These are phyloP conservation scores for Cryphonectria radicalis DNA, from an alignment of 2,329 filamentous ascomycete species.

Conservation along the genomic window DNA sequence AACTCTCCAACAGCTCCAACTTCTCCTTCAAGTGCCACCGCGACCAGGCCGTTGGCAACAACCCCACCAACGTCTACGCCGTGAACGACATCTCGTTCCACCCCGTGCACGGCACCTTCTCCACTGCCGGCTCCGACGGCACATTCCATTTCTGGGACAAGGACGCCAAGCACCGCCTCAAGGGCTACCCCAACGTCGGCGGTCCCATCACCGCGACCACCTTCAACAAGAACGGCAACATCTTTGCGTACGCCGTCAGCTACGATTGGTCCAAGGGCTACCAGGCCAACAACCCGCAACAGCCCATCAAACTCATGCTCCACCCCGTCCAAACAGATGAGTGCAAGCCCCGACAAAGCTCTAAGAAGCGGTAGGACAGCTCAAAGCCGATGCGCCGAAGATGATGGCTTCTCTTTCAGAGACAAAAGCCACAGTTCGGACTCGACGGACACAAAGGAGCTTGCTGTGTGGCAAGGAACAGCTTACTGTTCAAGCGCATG, in stretches of 20 bases:
- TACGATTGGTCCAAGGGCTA: slow-evolving; percentile 99
- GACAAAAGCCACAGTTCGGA: neutral
- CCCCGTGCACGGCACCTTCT: slow-evolving; percentile 96
- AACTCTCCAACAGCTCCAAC: slow-evolving; percentile 65
- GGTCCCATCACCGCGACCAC: slow-evolving; percentile 88
- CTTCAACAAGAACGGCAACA: slow-evolving; percentile 85
- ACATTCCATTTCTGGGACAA: slow-evolving; percentile 98
- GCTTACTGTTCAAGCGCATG: too few relatives aligned
- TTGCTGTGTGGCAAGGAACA: neutral
- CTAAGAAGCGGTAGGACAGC: slow-evolving; percentile 59
- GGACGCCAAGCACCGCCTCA: slow-evolving; percentile 84
- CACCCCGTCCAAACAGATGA: slow-evolving; percentile 71
- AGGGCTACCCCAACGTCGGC: slow-evolving; percentile 83
- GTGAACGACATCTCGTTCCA: slow-evolving; percentile 99
- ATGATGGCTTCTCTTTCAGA: neutral
- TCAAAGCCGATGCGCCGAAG: neutral
- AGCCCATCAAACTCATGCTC: slow-evolving; percentile 82
- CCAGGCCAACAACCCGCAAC: slow-evolving; percentile 75
- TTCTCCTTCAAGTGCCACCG: slow-evolving; percentile 99
- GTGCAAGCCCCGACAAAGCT: slow-evolving; percentile 63
- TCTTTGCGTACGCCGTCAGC: slow-evolving; percentile 87
- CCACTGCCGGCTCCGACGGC: slow-evolving; percentile 91
- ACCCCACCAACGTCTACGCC: slow-evolving; percentile 86
- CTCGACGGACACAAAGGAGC: neutral
- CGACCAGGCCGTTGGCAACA: slow-evolving; percentile 69